Base-by-base conservation (phyloP, 352 stramenopile species). In the Phytophthora europaea region DNA sequence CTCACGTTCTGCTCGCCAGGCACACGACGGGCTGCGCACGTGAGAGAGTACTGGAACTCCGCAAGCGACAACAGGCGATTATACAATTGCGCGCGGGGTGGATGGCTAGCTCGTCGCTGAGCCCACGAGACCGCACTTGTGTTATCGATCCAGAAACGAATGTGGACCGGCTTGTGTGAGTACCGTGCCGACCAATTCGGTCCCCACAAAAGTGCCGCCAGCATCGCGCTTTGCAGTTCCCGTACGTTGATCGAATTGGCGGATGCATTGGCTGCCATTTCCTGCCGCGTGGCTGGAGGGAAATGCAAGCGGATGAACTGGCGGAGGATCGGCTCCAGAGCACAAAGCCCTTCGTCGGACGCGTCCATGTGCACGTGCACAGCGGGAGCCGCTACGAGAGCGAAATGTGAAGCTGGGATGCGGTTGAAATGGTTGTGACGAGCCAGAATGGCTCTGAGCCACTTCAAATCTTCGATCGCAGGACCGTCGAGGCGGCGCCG, bases 231-330 rank as follows among this genome's bases (percentile, higher is more conserved):
- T 28, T 64, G 28, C 6, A 63, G 34, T 22, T 70, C 31, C 10
- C 63, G 34, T 13, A 70, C 63, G 34, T 70, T 70, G 16, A 70
- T 70, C 2, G 50, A 68, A 16, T 68, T 68, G 15, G 22, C 34
- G 16, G 23, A 28, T 28, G 23, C 23, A 28, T 28, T 28, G 23
- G 23, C 23, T 28, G 23, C 23, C 3, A 28, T 28, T 28, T 34
- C 31, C 55, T 57, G 9, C 31, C 57, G 63, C 4, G 43, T 33
- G 13, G n/a, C 38, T 3, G 36, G 9, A 10, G n/a, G 58, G 54
- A 64, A 70, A 51, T 43, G 18, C 4, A 70, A 2, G 0, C 63
- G 53, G 2, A 64, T 57, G 45, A 64, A 38, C 33, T 70, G 43
- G 2, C 22, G 43, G 1, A 64, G 54, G 1, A 12, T 23, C 3